Percentiles rank a stretch among this genome's conserved stretches.
Evolutionary conservation across 768 basidiomycete genomes (phyloP).

Genomic region (Psilocybe azurescens): DNA sequence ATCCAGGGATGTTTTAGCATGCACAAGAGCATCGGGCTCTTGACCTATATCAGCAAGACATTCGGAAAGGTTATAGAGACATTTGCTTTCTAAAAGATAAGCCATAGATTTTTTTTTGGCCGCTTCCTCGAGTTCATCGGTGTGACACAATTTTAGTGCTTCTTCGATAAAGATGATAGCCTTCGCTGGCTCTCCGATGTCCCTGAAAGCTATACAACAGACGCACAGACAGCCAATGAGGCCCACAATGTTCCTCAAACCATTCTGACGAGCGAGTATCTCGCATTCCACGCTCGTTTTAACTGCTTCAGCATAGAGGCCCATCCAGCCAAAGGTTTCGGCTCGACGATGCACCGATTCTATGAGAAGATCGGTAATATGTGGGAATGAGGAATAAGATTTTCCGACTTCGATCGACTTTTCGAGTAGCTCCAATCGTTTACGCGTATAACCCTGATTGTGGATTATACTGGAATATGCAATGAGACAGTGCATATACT

Average conservation of each 20-base stretch:
- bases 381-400: not conserved
- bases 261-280: conserved; percentile 6
- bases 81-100: conserved; percentile 5
- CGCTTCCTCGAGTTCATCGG: not conserved
- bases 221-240: conserved; percentile 15
- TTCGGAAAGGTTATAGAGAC: conserved; percentile 6
- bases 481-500: conserved; percentile 19
- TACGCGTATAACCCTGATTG: conserved; percentile 10
- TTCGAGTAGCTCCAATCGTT: conserved; percentile 4
- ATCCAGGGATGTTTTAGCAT: conserved; percentile 12
- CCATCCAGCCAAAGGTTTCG: conserved; percentile 9
- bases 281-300: conserved; percentile 9
- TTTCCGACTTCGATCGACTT: conserved; percentile 15
- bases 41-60: conserved; percentile 4
- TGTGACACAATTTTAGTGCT: conserved; percentile 13
- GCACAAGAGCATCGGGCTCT: conserved; percentile 8
- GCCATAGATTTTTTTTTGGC: not conserved
- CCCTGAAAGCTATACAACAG: conserved; percentile 5
- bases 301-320: conserved; percentile 12
- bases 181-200: not conserved
- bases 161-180: conserved; percentile 9
- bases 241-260: not conserved
- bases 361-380: not conserved
- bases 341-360: conserved; percentile 18
- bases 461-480: conserved; percentile 4